Evolutionary conservation across 179 eudicot species (phyloP).

Genomic region (Camellia oleifera): DNA sequence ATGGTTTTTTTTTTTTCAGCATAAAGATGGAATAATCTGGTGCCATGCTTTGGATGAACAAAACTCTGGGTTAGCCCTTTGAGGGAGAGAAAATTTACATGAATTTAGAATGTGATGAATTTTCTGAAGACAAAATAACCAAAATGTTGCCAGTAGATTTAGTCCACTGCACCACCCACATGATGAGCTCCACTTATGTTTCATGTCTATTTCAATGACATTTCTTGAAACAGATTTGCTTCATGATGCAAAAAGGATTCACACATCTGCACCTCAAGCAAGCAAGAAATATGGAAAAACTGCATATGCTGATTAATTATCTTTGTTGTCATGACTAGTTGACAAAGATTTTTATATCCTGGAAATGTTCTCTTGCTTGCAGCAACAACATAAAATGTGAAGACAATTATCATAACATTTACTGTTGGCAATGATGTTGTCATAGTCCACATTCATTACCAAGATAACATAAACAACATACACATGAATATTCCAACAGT

Average conservation of each 20-base stretch:
- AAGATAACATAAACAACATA: not conserved
- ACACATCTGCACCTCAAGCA: not conserved
- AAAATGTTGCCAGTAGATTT: not conserved
- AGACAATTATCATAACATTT: not conserved
- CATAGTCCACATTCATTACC: not conserved
- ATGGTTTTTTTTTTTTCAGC: not conserved
- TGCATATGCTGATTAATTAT: not conserved
- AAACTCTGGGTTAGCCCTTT: not conserved
- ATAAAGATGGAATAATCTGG: not conserved
- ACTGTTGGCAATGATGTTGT: not conserved
- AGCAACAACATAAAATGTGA: not conserved
- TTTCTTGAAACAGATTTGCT: not conserved
- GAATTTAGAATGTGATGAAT: not conserved
- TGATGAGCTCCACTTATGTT: not conserved
- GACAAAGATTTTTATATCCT: not conserved
- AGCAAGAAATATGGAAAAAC: not conserved
- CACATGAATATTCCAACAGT: not conserved
- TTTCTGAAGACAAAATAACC: not conserved
- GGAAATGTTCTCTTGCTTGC: not conserved
- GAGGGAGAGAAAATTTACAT: not conserved
- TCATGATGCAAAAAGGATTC: not conserved
- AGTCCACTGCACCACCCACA: not conserved
- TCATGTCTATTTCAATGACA: not conserved
- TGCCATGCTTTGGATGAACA: not conserved
- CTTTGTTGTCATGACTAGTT: slow-evolving; percentile 3